Evolutionary conservation across 2,329 filamentous ascomycete species (phyloP).

Genomic region (Aureobasidium sp.): DNA sequence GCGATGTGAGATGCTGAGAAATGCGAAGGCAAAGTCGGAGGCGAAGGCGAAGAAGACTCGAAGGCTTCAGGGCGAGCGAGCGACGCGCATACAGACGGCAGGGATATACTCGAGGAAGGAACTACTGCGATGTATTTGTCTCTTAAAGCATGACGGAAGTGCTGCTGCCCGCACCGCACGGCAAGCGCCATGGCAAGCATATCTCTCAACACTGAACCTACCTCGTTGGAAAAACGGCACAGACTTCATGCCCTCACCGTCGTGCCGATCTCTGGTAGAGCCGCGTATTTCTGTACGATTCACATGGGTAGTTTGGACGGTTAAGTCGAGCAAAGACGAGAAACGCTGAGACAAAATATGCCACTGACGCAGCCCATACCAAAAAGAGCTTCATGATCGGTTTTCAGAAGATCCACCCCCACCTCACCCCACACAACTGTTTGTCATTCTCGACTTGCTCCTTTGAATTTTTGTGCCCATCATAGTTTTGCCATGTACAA

Average conservation of each 20-base stretch:
- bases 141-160: neutral
- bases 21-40: neutral
- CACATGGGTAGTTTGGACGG: neutral
- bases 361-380: neutral
- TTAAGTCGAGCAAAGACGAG: neutral
- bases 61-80: neutral
- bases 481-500: neutral
- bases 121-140: neutral
- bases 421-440: neutral
- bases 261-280: neutral
- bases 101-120: neutral
- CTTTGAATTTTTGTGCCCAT: neutral
- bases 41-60: slow-evolving; percentile 1
- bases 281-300: neutral
- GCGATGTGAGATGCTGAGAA: neutral
- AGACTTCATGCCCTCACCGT: slow-evolving; percentile 1
- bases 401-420: neutral
- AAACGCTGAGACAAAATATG: slow-evolving; percentile 4
- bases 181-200: neutral
- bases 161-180: slow-evolving; percentile 1
- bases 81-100: slow-evolving; percentile 7
- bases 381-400: neutral
- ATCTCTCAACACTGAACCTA: neutral
- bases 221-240: neutral
- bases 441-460: neutral